These are phyloP conservation scores for Xanthoceras sorbifolium DNA, from an alignment of 345 rosid species.

Conservation along the genomic window DNA sequence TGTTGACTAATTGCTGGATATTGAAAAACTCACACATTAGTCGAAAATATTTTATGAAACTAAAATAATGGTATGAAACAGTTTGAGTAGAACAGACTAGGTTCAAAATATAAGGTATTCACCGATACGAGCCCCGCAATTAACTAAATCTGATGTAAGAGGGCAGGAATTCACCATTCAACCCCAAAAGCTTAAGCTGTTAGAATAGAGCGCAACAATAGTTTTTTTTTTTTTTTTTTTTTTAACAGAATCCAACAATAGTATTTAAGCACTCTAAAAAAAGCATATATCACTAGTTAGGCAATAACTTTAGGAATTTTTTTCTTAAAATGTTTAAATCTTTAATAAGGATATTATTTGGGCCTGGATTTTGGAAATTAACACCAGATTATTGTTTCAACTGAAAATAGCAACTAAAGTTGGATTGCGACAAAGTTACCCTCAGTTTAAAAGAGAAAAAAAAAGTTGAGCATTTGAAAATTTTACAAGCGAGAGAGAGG, in stretches of 20 bases:
- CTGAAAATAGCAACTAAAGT: too few relatives aligned
- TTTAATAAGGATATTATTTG: neutral
- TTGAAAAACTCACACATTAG: constrained; percentile 33
- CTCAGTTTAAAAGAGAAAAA: too few relatives aligned
- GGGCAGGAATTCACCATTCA: neutral
- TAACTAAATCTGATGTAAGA: neutral
- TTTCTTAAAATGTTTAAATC: neutral
- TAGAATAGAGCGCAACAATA: neutral
- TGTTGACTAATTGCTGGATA: constrained; percentile 78
- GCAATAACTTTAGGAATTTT: neutral
- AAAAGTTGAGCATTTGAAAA: too few relatives aligned
- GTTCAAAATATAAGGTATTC: neutral
- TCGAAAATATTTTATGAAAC: constrained; percentile 13
- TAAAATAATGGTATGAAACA: neutral
- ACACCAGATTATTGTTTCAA: too few relatives aligned
- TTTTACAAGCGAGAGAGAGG: too few relatives aligned
- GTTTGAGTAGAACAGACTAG: neutral
- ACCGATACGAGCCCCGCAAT: neutral
- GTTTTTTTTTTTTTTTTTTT: too few relatives aligned
- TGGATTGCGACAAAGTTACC: too few relatives aligned
- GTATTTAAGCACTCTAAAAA: neutral
- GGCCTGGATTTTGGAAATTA: too few relatives aligned
- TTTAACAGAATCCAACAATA: too few relatives aligned
- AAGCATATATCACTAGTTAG: neutral
- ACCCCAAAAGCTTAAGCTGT: neutral